Evolutionary conservation across 2,329 filamentous ascomycete species (phyloP).

Genomic region (Diaporthe batatas): DNA sequence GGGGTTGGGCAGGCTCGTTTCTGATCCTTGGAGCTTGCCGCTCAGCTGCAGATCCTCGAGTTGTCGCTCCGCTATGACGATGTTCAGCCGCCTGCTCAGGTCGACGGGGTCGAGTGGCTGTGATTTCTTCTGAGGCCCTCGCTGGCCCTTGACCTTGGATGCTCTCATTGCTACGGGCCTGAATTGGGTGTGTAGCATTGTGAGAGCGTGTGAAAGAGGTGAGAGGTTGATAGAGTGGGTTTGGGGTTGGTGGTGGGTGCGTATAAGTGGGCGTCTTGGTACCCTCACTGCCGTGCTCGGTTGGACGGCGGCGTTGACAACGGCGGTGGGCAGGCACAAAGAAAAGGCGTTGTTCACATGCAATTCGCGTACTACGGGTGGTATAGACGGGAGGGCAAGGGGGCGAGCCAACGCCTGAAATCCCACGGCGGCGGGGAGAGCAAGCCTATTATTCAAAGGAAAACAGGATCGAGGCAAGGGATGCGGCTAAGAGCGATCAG

Average conservation of each 20-base stretch:
- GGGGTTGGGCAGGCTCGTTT: conserved; percentile 3
- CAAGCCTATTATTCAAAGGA: conserved; percentile 33
- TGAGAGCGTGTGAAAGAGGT: neutral
- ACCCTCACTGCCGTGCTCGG: conserved; percentile 6
- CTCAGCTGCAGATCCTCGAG: conserved; percentile 10
- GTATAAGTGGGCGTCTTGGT: neutral
- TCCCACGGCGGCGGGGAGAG: conserved; percentile 2
- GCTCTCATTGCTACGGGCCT: conserved; percentile 14
- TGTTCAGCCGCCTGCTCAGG: conserved; percentile 30
- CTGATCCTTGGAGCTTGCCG: neutral
- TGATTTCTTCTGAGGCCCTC: neutral
- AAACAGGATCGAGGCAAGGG: conserved; percentile 34
- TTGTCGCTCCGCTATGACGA: conserved; percentile 22
- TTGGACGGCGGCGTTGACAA: conserved; percentile 22
- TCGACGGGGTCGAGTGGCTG: conserved; percentile 23
- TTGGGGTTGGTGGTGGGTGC: neutral
- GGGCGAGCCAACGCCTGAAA: conserved; percentile 17
- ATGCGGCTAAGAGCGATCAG: conserved; percentile 35
- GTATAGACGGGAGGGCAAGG: neutral
- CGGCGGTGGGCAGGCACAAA: conserved; percentile 15
- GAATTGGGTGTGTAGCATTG: conserved; percentile 19
- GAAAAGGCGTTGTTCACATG: conserved; percentile 26
- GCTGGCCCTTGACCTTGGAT: conserved; percentile 4
- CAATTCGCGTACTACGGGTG: neutral
- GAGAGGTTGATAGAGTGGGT: neutral